These are phyloP conservation scores for Phytopythium vexans DNA, from an alignment of 352 stramenopile genomes.

Conservation along the genomic window DNA sequence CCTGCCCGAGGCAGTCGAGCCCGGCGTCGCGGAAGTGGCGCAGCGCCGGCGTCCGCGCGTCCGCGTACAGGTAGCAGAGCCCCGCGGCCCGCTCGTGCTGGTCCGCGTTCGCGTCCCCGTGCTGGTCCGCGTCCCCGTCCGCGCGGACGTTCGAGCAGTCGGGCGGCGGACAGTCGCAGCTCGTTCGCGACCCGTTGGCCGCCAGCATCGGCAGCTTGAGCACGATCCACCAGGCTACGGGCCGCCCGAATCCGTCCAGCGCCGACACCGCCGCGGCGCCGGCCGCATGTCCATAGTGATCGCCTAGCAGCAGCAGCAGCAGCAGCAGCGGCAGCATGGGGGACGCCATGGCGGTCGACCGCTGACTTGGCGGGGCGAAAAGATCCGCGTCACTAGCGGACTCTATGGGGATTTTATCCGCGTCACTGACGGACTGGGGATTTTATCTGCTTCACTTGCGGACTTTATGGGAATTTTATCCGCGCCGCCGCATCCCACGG, in stretches of 20 bases:
- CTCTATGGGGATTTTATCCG: too few species aligned
- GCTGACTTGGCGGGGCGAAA: too few species aligned
- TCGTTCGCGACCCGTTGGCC: constrained; percentile 29
- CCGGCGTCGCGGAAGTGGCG: constrained; percentile 66
- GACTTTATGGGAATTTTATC: too few species aligned
- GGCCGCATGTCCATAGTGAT: constrained; percentile 9
- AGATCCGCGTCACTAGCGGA: too few species aligned
- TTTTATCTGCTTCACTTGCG: too few species aligned
- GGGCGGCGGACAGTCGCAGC: constrained; percentile 62
- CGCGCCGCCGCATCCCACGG: too few species aligned
- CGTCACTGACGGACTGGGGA: too few species aligned
- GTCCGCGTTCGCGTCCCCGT: constrained; percentile 14
- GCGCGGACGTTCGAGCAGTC: constrained; percentile 41
- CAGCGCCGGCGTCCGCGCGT: constrained; percentile 43
- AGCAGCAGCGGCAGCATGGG: constrained; percentile 2
- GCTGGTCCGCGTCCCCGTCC: not conserved
- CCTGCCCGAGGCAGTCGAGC: constrained; percentile 77
- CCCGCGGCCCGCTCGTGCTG: constrained; percentile 33
- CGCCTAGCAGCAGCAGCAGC: constrained; percentile 3
- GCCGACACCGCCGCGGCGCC: constrained; percentile 25
- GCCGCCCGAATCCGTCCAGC: constrained; percentile 50
- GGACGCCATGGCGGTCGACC: too few species aligned
- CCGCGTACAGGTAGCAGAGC: constrained; percentile 80
- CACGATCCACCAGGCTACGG: constrained; percentile 73
- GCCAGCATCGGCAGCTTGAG: constrained; percentile 68